phyloP scores from a whole-genome alignment of 768 basidiomycete genomes.

The Trametes cubensis region DNA sequence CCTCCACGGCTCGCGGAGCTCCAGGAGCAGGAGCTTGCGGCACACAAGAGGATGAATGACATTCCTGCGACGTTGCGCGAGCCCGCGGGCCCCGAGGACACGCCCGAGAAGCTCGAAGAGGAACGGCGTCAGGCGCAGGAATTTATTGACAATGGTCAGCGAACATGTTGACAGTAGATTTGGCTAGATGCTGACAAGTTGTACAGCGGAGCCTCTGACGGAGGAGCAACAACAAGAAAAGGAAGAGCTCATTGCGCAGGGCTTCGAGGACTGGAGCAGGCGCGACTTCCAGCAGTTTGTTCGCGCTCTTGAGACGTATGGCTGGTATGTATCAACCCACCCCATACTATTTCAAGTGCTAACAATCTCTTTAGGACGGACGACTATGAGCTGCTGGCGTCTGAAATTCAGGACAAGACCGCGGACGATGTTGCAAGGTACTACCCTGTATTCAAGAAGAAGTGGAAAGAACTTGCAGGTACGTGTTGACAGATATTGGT shows the following conservation, averaged over 20 bases:
- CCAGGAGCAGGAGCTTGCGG: constrained; percentile 85
- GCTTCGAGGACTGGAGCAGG: constrained; percentile 90
- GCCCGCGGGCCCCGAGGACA: constrained; percentile 68
- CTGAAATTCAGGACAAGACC: constrained; percentile 84
- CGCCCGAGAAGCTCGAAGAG: constrained; percentile 81
- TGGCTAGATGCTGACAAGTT: not conserved
- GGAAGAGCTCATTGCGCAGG: constrained; percentile 72
- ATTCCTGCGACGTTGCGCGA: constrained; percentile 69
- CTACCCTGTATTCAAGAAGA: constrained; percentile 82
- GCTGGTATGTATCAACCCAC: constrained; percentile 57
- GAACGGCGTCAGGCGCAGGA: constrained; percentile 81
- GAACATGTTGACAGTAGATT: not conserved
- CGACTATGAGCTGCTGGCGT: constrained; percentile 66
- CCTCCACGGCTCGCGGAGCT: constrained; percentile 76
- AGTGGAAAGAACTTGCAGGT: constrained; percentile 86
- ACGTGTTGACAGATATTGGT: constrained; percentile 25
- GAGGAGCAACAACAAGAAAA: constrained; percentile 86
- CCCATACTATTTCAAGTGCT: not conserved
- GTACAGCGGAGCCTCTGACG: constrained; percentile 80
- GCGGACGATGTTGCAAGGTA: constrained; percentile 78
- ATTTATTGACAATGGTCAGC: constrained; percentile 80
- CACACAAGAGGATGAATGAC: constrained; percentile 74
- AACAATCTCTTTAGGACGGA: constrained; percentile 52
- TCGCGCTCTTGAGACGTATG: constrained; percentile 74
- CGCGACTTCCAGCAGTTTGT: constrained; percentile 94